Base-by-base conservation (phyloP, 331 rosid species). In the Quercus lobata region DNA sequence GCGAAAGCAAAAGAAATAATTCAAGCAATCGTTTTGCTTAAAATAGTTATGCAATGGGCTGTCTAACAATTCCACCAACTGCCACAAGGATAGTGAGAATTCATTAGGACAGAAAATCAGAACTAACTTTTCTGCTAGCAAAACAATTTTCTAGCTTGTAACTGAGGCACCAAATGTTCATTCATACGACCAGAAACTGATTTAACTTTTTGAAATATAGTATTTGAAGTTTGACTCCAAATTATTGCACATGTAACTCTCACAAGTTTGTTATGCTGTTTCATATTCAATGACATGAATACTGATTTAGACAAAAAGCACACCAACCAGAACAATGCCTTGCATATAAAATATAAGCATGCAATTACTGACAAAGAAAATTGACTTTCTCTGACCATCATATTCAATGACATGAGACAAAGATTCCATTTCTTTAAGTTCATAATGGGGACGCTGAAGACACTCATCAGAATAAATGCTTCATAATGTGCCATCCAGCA, bases 11-110 rank as follows among this genome's bases (percentile, higher is more conserved):
- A 96, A 96, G 91, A 96, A 96, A 82, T 91, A 96, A 83, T 96
- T 96, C 86, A 96, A 84, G 91, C 99, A 96, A 77, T 96, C 99
- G 15, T 34, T 93, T 85, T 93, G 94, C 83, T 90, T 85, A 80
- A 96, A 96, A 88, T 96, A 88, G 81, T 89, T 90, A 53, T 96
- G 97, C 94, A 96, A 84, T 57, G 97, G 93, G 76, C 86, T 66
- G 81, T 96, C 99, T 79, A 96, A 85, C 76, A 96, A 86, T 89
- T 96, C 99, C 86, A 96, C 99, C 91, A 96, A 89, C 99, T 96
- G 89, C 83, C 81, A 81, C 76, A 85, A 69, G 21, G 83, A 85
- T n/a, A 75, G 55, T 78, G 78, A 65, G 22, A 58, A 74, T 63
- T 21, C 30, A 69, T 78, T 72, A 73, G 60, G 44, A 6, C 62